Evolutionary conservation across 2,329 filamentous ascomycete species (phyloP).

Genomic region (Septoria petroselini): DNA sequence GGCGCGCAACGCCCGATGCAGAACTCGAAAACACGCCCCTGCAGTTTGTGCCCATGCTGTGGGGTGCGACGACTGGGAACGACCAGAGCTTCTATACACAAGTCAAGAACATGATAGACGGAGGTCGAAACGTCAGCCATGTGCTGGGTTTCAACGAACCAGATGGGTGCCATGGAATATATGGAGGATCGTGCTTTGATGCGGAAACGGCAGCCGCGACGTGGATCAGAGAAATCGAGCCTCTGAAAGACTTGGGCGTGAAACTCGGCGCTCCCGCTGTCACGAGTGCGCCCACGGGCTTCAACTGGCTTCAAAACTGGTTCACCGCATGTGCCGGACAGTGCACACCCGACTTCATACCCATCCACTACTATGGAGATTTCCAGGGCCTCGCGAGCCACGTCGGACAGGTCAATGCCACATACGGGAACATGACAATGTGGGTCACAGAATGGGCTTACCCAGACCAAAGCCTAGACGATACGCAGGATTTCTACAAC

Average conservation of each 20-base stretch:
- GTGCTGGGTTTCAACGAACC: conserved; percentile 80
- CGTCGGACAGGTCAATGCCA: conserved; percentile 57
- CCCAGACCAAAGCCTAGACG: conserved; percentile 52
- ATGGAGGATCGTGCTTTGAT: conserved; percentile 58
- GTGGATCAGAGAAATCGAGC: conserved; percentile 71
- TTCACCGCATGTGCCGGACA: conserved; percentile 55
- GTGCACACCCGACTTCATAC: conserved; percentile 51
- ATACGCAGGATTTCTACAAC: conserved; percentile 67
- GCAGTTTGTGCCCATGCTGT: conserved; percentile 79
- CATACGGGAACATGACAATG: conserved; percentile 54
- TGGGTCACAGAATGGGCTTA: conserved; percentile 79
- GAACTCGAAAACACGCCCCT: conserved; percentile 50
- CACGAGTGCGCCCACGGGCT: conserved; percentile 58
- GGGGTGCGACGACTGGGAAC: conserved; percentile 55
- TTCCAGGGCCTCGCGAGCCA: conserved; percentile 67
- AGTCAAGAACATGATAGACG: conserved; percentile 55
- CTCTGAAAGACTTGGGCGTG: conserved; percentile 60
- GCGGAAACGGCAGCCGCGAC: conserved; percentile 61
- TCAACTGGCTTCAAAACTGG: conserved; percentile 67
- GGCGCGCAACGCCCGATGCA: conserved; percentile 52
- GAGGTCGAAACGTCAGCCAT: conserved; percentile 59
- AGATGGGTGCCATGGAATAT: conserved; percentile 56
- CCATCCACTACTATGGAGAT: conserved; percentile 59
- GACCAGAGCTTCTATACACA: conserved; percentile 60
- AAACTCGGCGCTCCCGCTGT: conserved; percentile 69